phyloP scores from a whole-genome alignment of 2,329 filamentous ascomycete genomes.

The Myriosclerotinia curreyana region DNA sequence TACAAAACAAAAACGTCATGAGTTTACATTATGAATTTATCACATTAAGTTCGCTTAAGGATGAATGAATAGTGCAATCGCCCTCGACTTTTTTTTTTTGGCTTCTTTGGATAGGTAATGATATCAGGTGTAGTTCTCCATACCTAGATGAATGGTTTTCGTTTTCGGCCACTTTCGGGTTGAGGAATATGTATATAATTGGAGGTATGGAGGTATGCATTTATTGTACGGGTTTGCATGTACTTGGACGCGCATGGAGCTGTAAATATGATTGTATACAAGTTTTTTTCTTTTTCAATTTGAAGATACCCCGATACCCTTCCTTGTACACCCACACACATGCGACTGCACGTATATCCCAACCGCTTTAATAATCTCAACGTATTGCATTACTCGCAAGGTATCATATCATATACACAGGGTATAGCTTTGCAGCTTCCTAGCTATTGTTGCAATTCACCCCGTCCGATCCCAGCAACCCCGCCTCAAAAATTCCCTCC shows the following conservation, averaged over 20 bases:
- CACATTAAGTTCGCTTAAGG: too few species aligned
- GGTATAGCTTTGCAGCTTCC: conserved; percentile 3
- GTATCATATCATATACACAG: conserved; percentile 13
- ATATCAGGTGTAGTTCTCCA: too few species aligned
- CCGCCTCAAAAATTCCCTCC: background rate
- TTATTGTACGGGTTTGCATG: background rate
- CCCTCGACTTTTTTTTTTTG: too few species aligned
- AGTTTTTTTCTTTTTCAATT: background rate
- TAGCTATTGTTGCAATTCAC: conserved; percentile 11
- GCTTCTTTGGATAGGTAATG: too few species aligned
- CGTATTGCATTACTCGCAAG: conserved; percentile 2
- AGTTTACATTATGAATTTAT: too few species aligned
- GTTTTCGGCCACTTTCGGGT: background rate
- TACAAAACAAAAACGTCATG: too few species aligned
- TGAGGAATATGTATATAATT: background rate
- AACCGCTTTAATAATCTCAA: background rate
- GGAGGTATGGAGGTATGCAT: background rate
- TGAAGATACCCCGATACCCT: background rate
- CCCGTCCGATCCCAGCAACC: background rate
- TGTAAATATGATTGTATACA: background rate
- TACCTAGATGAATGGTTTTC: background rate
- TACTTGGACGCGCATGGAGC: background rate
- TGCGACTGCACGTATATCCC: too few species aligned
- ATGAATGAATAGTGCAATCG: background rate
- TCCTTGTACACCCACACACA: background rate